A percentile compares a stretch with the other conserved stretches of the same genome.
Evolutionary conservation across 768 basidiomycete species (phyloP).

Genomic region (Suillus hirtellus): DNA sequence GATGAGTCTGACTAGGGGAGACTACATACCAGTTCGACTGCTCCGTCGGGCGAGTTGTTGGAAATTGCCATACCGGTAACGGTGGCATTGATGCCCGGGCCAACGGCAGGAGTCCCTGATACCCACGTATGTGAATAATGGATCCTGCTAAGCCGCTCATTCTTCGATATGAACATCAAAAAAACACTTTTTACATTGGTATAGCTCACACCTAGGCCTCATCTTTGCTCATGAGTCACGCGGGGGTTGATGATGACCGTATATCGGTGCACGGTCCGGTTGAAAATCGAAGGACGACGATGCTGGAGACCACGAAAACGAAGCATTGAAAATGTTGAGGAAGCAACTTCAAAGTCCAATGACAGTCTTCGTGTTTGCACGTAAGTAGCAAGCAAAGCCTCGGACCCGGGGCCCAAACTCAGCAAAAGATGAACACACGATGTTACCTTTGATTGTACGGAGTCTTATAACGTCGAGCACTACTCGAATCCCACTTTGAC

Average conservation of each 20-base stretch:
- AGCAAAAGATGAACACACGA: not conserved
- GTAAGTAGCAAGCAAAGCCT: conserved; percentile 2
- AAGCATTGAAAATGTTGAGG: not conserved
- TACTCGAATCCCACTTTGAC: not conserved
- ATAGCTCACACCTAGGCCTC: not conserved
- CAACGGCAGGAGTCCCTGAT: no score
- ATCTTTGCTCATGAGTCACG: not conserved
- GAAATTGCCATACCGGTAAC: not conserved
- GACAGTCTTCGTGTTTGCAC: conserved; percentile 1
- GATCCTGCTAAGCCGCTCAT: not conserved
- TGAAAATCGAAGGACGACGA: not conserved
- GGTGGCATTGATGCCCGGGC: not conserved
- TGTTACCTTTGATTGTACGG: not conserved
- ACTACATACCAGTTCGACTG: not conserved
- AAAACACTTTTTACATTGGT: not conserved
- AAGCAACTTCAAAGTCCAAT: conserved; percentile 4
- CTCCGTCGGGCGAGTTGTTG: not conserved
- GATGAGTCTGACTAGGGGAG: not conserved
- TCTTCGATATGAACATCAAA: not conserved
- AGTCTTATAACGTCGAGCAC: not conserved
- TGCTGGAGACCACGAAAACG: not conserved
- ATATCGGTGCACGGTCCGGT: not conserved
- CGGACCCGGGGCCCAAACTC: conserved; percentile 6
- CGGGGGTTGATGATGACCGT: not conserved
- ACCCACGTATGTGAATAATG: not conserved